Base-by-base conservation (phyloP, 371 early-diverging fungal genomes). In the Apophysomyces trapeziformis region DNA sequence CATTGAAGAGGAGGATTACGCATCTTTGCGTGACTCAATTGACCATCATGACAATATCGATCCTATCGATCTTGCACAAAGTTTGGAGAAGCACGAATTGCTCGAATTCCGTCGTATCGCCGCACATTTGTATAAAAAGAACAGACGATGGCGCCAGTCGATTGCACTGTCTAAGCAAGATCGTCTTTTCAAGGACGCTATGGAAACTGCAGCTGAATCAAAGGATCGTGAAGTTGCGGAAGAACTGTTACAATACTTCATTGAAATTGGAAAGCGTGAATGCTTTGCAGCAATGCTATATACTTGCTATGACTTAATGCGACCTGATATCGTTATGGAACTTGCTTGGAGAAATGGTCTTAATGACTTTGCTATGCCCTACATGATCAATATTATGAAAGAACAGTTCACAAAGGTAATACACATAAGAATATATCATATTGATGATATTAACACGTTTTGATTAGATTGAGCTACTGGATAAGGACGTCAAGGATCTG, bases 71-170 rank as follows among this genome's bases (percentile, higher is more conserved):
- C 85, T 99, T 59, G 98, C 98, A 0, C 89, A 91, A 68, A 86
- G 94, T 13, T 82, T 99, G 63, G 96, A 96, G 78, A 92, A 93
- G 79, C 98, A 98, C 76, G 96, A 95, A 63, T 84, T 97, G 36
- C 76, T 99, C 12, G 98, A 98, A 79, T 99, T 99, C 90, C 92
- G 98, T 35, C 89, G 98, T 45, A 95, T 99, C 62, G 93, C 97
- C 12, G 95, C 98, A 2, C 94, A 94, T 64, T 80, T 99, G 57
- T 98, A 96, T 89, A 95, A 88, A 88, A 90, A 84, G 68, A 96
- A 95, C 87, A 92, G 93, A 78, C 90, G 95, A 67, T 98, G 96
- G 96, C 87, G 90, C 75, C 94, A 97, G 78, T 95, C 97, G 13
- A 90, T 99, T 75, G 87, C 89, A 11, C 84, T 99, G 63, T 97